These are phyloP conservation scores for Macaranga tanarius DNA, from an alignment of 441 rosid genomes.

Conservation along the genomic window DNA sequence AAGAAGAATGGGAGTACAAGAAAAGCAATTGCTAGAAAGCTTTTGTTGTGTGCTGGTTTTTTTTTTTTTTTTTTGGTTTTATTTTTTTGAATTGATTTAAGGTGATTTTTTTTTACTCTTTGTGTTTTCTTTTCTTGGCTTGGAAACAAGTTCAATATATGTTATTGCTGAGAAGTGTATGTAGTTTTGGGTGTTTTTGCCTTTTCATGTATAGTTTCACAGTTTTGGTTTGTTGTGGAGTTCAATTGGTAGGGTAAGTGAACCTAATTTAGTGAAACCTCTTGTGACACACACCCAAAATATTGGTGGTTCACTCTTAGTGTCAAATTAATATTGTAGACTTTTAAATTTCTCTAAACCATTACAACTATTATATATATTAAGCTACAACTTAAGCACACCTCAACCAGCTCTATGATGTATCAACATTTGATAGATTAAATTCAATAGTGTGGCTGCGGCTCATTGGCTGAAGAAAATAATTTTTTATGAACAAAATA, in stretches of 20 bases:
- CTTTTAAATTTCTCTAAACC: too few relatives aligned
- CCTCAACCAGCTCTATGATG: too few relatives aligned
- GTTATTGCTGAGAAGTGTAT: background rate
- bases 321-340: too few relatives aligned
- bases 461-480: too few relatives aligned
- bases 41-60: slow-evolving; percentile 7
- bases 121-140: background rate
- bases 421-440: too few relatives aligned
- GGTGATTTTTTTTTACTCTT: background rate
- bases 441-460: too few relatives aligned
- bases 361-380: too few relatives aligned
- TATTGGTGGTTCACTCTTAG: too few relatives aligned
- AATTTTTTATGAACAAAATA: too few relatives aligned
- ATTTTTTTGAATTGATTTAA: background rate
- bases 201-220: background rate
- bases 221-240: background rate
- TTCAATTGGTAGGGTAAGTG: background rate
- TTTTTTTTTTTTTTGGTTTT: background rate
- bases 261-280: background rate
- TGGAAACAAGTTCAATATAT: background rate
- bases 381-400: too few relatives aligned
- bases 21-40: slow-evolving; percentile 35
- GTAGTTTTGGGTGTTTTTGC: background rate
- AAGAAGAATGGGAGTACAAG: slow-evolving; percentile 29
- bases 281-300: background rate